Base-by-base conservation (phyloP, 345 rosid genomes). In the Melastoma malabathricum region DNA sequence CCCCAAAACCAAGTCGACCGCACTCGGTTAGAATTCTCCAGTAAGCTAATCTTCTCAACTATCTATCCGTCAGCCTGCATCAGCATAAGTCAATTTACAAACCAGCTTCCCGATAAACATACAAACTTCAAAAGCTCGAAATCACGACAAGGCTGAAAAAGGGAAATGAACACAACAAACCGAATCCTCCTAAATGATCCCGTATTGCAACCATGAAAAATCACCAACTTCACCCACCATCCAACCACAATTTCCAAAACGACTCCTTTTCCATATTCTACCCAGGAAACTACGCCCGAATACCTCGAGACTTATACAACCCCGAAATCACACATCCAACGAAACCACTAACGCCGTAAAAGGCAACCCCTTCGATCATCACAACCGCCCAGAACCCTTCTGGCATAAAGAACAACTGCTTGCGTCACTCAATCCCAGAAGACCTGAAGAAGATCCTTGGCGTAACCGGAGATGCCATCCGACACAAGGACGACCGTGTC, bases 1-100 rank as follows among this genome's bases (percentile, higher is more conserved):
- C 98, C 96, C 98, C 98, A 90, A 60, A 86, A 87, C 59, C 96
- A 82, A 57, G 58, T 79, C 0, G 96, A 95, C 44, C 95, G 89
- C 48, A 75, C 79, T 69, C 82, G 98, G 58, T 90, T 90, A 8
- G 96, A 96, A 65, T 87, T 90, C 3, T 77, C 85, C 54, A 90
- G 61, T 59, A 90, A 74, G 64, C 81, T 84, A 64, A 90, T 90
- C 78, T 69, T 79, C 73, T 84, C 95, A 65, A 90, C 82, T 59
- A 73, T 84, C 96, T 95, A 90, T 48, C 96, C 96, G 69, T 90
- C 96, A 49, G 93, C 96, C 98, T 90, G 65, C 66, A 63, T 44
- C 61, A 43, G 52, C 52, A 44, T 45, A 1, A 15, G 16, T 22
- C 39, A n/a, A 4, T n/a, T 23, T 25, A 15, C 43, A 3, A 54